Percentiles rank a stretch among this genome's conserved stretches.
phyloP scores from a whole-genome alignment of 2,329 filamentous ascomycete genomes.

The Xylaria sp. region DNA sequence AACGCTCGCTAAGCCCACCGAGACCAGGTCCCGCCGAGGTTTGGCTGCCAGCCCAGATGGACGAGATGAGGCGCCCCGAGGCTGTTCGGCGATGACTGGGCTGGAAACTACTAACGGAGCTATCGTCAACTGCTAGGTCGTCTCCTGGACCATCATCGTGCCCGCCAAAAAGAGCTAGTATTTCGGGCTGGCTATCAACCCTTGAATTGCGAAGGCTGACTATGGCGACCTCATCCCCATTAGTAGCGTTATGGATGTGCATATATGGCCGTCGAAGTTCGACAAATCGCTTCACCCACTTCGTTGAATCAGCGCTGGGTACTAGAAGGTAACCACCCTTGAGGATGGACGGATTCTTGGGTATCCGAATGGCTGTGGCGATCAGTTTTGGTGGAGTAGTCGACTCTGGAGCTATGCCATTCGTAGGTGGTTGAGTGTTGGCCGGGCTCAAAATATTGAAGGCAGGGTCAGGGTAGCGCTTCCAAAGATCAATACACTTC shows the following conservation, averaged over 20 bases:
- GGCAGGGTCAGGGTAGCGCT: constrained; percentile 65
- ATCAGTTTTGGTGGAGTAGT: constrained; percentile 71
- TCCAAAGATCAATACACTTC: constrained; percentile 73
- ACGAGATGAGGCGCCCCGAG: constrained; percentile 65
- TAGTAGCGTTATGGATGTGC: constrained; percentile 84
- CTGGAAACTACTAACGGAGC: constrained; percentile 54
- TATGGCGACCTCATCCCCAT: constrained; percentile 89
- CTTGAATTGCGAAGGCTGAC: constrained; percentile 89
- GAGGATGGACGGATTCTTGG: constrained; percentile 82
- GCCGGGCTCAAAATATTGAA: constrained; percentile 65
- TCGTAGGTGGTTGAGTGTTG: constrained; percentile 75
- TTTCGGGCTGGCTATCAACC: constrained; percentile 91
- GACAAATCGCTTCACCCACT: constrained; percentile 93
- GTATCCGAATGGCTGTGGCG: constrained; percentile 78
- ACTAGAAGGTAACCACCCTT: constrained; percentile 90
- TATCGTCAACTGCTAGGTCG: constrained; percentile 42
- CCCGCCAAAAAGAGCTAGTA: constrained; percentile 74
- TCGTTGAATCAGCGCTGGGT: constrained; percentile 80
- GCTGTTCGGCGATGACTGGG: constrained; percentile 60
- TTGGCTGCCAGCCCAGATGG: constrained; percentile 63
- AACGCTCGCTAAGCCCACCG: constrained; percentile 65
- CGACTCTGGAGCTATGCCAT: constrained; percentile 64
- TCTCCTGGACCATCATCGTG: constrained; percentile 39
- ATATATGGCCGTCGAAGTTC: constrained; percentile 92
- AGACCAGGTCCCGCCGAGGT: constrained; percentile 58